Evolutionary conservation across 2,329 filamentous ascomycete species (phyloP), one percentile per base, ranked within the genome.

Genomic region (Colletotrichum euphorbiae): DNA sequence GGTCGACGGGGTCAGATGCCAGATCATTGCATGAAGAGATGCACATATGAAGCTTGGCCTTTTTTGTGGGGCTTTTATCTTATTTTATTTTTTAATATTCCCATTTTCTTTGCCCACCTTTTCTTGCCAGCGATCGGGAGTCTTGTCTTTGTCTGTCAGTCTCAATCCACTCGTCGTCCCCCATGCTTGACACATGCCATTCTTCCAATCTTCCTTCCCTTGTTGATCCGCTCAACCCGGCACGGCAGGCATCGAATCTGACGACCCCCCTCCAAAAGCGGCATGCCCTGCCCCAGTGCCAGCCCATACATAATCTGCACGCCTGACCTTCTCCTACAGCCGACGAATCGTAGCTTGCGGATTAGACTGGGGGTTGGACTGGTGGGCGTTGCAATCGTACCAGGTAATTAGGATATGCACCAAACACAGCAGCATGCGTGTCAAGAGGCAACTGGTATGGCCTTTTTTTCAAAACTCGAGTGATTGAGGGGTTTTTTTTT

Each of bases 31-130:
- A 67, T 57, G 64, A 67, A 51, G 48, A 21, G 52, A 24, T 21
- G 59, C 64, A 67, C 51, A 52, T 42, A 51, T 52, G 64, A 67
- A 67, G 64, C 64, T 67, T 67, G 51, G 45, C 57, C 36, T 51
- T 46, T 38, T 24, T 51, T 24, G 31, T 9, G n/a, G n/a, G n/a
- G n/a, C n/a, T n/a, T n/a, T n/a, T n/a, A n/a, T n/a, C n/a, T n/a
- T n/a, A n/a, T n/a, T n/a, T n/a, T n/a, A n/a, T n/a, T n/a, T n/a
- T n/a, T n/a, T n/a, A n/a, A n/a, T n/a, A n/a, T n/a, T 33, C 48
- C 31, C 21, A 15, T 21, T 7, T 0, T n/a, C 11, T n/a, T 24
- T n/a, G 48, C 24, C 24, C 9, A 24, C 48, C 15, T 15, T 21
- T n/a, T 31, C n/a, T 33, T 6, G 21, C 21, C n/a, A 17, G 9